Evolutionary conservation across 257 asterid species (phyloP).

Genomic region (Echites panduratus): DNA sequence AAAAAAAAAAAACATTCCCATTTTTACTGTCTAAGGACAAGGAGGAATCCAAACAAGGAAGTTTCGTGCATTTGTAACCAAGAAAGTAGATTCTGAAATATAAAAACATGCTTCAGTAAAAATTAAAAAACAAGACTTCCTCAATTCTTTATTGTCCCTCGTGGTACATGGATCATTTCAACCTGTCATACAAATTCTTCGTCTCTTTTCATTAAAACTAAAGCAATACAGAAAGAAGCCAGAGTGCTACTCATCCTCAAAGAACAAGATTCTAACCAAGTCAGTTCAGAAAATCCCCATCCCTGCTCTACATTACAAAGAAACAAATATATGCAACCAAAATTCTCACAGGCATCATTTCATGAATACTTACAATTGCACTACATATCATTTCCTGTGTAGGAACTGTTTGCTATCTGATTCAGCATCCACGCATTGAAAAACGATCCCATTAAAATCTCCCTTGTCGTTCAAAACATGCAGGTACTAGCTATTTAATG

Average conservation of each 20-base stretch:
- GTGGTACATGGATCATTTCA: not conserved
- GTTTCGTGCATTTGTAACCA: no score
- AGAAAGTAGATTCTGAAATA: no score
- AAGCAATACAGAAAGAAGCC: not conserved
- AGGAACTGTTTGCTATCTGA: not conserved
- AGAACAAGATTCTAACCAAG: not conserved
- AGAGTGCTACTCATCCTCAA: not conserved
- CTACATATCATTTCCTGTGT: not conserved
- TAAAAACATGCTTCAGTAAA: not conserved
- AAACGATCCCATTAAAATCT: not conserved
- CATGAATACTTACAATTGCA: not conserved
- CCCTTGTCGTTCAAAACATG: conserved; percentile 4
- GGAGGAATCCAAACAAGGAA: not conserved
- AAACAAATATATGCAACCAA: not conserved
- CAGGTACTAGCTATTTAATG: not conserved
- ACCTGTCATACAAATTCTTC: no score
- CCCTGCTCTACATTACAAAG: not conserved
- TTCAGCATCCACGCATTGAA: not conserved
- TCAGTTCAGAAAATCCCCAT: not conserved
- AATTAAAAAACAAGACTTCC: not conserved
- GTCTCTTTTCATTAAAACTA: not conserved
- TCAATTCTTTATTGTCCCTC: not conserved
- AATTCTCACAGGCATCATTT: not conserved
- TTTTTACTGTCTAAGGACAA: not conserved
- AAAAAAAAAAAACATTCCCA: not conserved